Conservation (phyloP, 148 eudicot genomes). For the Limonium bicolor region DNA sequence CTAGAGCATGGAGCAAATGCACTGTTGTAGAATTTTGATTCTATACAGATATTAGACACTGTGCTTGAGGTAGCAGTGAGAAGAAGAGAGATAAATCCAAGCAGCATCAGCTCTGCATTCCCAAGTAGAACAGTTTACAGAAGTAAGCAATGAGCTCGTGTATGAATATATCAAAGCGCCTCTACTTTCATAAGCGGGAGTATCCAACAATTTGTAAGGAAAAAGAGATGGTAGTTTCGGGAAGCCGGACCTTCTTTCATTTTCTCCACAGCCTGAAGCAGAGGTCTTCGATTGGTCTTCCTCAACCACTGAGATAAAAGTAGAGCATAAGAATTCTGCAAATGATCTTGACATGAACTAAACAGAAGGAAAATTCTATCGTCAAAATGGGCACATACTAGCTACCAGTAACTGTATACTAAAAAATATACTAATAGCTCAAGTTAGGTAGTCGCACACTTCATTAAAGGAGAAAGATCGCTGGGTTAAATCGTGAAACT, state of each 20-base stretch:
- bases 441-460: too few relatives aligned
- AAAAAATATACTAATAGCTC: too few relatives aligned
- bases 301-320: constrained; percentile 50
- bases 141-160: too few relatives aligned
- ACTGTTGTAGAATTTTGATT: constrained; percentile 64
- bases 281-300: constrained; percentile 65
- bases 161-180: too few relatives aligned
- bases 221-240: too few relatives aligned
- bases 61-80: constrained; percentile 79
- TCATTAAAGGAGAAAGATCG: too few relatives aligned
- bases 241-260: constrained; percentile 82
- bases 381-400: too few relatives aligned
- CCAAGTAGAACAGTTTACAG: constrained; percentile 6
- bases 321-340: background rate
- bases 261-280: constrained; percentile 91
- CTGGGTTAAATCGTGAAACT: too few relatives aligned
- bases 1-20: constrained; percentile 77
- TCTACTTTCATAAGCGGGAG: too few relatives aligned
- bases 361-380: background rate
- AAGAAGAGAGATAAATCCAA: constrained; percentile 91
- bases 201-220: too few relatives aligned
- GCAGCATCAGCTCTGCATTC: constrained; percentile 86
- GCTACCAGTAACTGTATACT: too few relatives aligned
- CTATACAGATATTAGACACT: constrained; percentile 73
- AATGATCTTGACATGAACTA: too few relatives aligned